phyloP scores from a whole-genome alignment of 306 rosid species.

The Betula pendula region DNA sequence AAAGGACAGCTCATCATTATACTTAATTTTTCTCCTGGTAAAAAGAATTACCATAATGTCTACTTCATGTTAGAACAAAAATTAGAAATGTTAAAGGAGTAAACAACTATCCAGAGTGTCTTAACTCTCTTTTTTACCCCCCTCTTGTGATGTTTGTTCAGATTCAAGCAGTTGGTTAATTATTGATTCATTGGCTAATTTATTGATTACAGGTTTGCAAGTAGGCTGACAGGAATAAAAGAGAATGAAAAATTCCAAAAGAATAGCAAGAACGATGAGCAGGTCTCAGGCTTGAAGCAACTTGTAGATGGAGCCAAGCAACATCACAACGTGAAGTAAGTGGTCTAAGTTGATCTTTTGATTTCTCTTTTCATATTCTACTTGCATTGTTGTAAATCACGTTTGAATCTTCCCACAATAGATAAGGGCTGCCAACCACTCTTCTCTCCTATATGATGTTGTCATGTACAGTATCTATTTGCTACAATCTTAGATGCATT shows the following conservation, averaged over 20 bases:
- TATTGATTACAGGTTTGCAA: conserved; percentile 72
- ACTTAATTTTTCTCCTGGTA: background rate
- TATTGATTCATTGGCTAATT: conserved; percentile 26
- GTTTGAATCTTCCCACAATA: background rate
- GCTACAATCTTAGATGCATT: background rate
- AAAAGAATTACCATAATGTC: background rate
- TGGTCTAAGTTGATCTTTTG: conserved; percentile 12
- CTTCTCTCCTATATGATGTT: background rate
- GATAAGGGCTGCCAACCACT: background rate
- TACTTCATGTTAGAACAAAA: background rate
- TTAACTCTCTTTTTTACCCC: background rate
- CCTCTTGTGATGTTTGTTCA: background rate
- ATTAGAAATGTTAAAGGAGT: background rate
- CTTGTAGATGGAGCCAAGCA: conserved; percentile 82
- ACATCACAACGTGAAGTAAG: conserved; percentile 84
- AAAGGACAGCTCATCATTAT: background rate
- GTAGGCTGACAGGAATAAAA: conserved; percentile 78
- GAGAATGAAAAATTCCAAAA: conserved; percentile 82
- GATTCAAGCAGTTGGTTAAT: conserved; percentile 3
- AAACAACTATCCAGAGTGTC: background rate
- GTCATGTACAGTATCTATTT: background rate
- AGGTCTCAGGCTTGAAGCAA: conserved; percentile 73
- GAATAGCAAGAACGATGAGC: conserved; percentile 48
- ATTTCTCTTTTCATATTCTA: conserved; percentile 11
- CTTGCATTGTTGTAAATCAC: background rate